Evolutionary conservation across 139 green algal genomes (phyloP), one percentile per base, ranked within the genome.

Genomic region (Chlorella sorokiniana): DNA sequence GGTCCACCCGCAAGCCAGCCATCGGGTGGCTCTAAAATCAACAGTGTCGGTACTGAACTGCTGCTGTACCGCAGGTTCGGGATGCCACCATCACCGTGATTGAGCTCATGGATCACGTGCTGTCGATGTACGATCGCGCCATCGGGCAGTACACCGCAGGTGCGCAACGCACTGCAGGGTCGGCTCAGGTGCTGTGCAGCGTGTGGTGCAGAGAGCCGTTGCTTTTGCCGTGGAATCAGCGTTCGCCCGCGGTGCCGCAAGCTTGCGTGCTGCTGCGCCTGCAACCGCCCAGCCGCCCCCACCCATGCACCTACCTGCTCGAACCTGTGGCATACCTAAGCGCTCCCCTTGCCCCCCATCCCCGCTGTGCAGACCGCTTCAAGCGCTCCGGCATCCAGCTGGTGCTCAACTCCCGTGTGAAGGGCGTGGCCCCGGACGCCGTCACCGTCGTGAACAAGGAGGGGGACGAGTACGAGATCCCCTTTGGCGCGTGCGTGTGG

Each of bases 401-500:
- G 84, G 89, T 96, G 70, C 87, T 97, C 27, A 96, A 96, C 89
- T 91, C 78, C 20, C 87, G 92, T 22, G 94, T 97, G 40, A 78
- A 87, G 25, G 72, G 52, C 5, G 90, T 97, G 48, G 63, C 80
- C 37, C 68, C 90, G 33, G 85, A 76, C 38, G 45, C 67, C 14
- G 89, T 94, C 7, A 86, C 63, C 0, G 84, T 95, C 4, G 74
- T 92, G 3, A 86, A 92, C 87, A 94, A 94, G 41, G 52, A 82
- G 38, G 77, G 70, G 44, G 48, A 78, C 48, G 71, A 78, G 71
- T 65, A 11, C 23, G 90, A 94, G 40, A 89, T 98, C 35, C 86
- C 90, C 44, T 98, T 96, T 87, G 94, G 94, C 27, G 88, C 93
- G 0, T 97, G 94, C 83, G 94, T 98, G 70, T 98, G 95, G 95